These are phyloP conservation scores for Myxozyma melibiosi DNA, from an alignment of 805 yeast genomes.

Conservation along the genomic window DNA sequence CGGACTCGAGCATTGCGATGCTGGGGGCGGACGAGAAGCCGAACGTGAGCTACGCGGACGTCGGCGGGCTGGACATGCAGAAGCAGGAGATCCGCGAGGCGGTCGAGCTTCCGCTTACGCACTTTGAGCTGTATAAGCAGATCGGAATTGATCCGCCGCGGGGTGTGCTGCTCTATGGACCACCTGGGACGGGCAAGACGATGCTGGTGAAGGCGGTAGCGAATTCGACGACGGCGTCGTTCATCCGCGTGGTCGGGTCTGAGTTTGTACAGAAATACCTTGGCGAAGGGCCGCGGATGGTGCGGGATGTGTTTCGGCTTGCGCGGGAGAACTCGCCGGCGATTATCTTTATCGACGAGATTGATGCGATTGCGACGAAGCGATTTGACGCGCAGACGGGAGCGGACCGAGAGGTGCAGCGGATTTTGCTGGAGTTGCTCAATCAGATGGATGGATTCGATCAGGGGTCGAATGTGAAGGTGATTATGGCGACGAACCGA, in stretches of 20 bases:
- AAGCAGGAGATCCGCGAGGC: slow-evolving; percentile 99
- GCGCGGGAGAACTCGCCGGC: slow-evolving; percentile 98
- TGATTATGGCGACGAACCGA: slow-evolving; percentile 98
- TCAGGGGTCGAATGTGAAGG: slow-evolving; percentile 87
- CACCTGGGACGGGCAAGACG: slow-evolving; percentile 99
- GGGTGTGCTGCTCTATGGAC: slow-evolving; percentile 97
- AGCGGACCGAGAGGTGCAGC: slow-evolving; percentile 98
- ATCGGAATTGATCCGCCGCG: slow-evolving; percentile 98
- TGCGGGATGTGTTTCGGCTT: slow-evolving; percentile 93
- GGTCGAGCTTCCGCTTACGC: slow-evolving; percentile 93
- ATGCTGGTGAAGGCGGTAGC: slow-evolving; percentile 99
- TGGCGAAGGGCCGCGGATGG: slow-evolving; percentile 99
- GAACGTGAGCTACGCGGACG: slow-evolving; percentile 94
- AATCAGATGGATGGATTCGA: slow-evolving; percentile 99
- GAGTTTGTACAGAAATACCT: slow-evolving; percentile 97
- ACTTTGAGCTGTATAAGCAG: slow-evolving; percentile 92
- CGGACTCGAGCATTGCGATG: slow-evolving; percentile 93
- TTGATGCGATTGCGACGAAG: slow-evolving; percentile 98
- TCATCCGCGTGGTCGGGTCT: slow-evolving; percentile 95
- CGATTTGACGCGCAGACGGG: slow-evolving; percentile 99
- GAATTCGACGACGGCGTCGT: slow-evolving; percentile 90
- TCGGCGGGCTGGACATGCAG: slow-evolving; percentile 99
- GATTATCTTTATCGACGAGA: slow-evolving; percentile 96
- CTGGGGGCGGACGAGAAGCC: slow-evolving; percentile 95
- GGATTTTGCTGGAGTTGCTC: slow-evolving; percentile 90